Evolutionary conservation across 495 filamentous ascomycete genomes (phyloP), one percentile per base, ranked within the genome.

Genomic region (Wilcoxina mikolae): DNA sequence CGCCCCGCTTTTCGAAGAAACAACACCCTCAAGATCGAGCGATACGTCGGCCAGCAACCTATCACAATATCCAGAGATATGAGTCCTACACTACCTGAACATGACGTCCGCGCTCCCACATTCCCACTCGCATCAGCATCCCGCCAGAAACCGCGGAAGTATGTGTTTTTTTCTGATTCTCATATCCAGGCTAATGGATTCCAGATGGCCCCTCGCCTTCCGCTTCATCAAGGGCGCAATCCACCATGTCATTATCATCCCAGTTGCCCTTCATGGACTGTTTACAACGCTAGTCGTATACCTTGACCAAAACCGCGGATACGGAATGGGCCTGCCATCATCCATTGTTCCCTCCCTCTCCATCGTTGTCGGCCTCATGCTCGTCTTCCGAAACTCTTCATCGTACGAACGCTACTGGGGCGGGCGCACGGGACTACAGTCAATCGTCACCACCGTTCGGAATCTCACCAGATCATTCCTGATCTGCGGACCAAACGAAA

Each of bases 361-460:
- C 20, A 87, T 87, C 56, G 83, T 87, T 48, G 83, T 87, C 23
- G 83, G 83, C 63, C 64, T 87, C 17, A 85, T 87, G 80, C 81
- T 87, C 29, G 83, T 87, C 41, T 86, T 86, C 72, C 78, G 83
- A 12, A 85, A 87, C 57, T 72, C 75, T 58, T 82, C 80, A 31
- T 78, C 74, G 53, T 85, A 84, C 68, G 82, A 83, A 55, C 72
- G 81, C 2, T 85, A 83, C 68, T 85, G 81, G 81, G 77, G 79
- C 27, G 81, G 81, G 17, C 75, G 79, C 28, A 79, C 78, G 49
- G 69, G 74, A 23, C 71, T 83, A 51, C 78, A 72, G 23, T 70
- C 72, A 0, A 69, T 83, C 41, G 73, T 72, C 51, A 82, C 80
- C 26, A 71, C 68, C 29, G 71, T 83, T 18, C 77, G 81, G 43